Evolutionary conservation across 306 rosid species (phyloP).

Genomic region (Rosa persica): DNA sequence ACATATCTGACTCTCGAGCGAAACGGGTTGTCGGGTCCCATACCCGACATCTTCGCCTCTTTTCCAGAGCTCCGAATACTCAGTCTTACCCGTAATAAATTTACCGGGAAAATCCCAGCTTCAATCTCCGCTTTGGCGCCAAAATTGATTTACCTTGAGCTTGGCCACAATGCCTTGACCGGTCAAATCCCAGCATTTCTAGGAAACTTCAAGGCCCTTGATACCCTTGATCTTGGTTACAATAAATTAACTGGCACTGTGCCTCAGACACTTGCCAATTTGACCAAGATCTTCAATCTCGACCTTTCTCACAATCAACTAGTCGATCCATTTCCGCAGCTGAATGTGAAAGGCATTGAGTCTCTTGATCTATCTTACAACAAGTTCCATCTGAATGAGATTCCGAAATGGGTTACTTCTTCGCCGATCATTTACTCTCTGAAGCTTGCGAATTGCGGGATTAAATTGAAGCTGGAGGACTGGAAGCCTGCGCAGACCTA

Average conservation of each 20-base stretch:
- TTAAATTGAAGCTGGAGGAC: constrained; percentile 55
- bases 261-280: constrained; percentile 54
- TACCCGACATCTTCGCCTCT: constrained; percentile 57
- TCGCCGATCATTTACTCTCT: constrained; percentile 80
- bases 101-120: constrained; percentile 60
- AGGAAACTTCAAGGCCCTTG: constrained; percentile 67
- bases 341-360: constrained; percentile 85
- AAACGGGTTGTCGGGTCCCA: constrained; percentile 56
- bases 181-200: constrained; percentile 76
- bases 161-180: constrained; percentile 60
- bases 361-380: constrained; percentile 77
- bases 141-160: constrained; percentile 39
- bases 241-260: constrained; percentile 59
- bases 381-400: constrained; percentile 45
- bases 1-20: constrained; percentile 35
- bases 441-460: constrained; percentile 77
- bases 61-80: constrained; percentile 49
- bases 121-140: constrained; percentile 59
- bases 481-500: constrained; percentile 67
- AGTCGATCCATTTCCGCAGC: constrained; percentile 69
- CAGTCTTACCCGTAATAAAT: constrained; percentile 47
- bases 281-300: constrained; percentile 88
- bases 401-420: constrained; percentile 80
- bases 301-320: constrained; percentile 62
- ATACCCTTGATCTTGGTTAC: constrained; percentile 61